phyloP scores from a whole-genome alignment of 2,329 filamentous ascomycete species.

The Paecilomyces sp. region DNA sequence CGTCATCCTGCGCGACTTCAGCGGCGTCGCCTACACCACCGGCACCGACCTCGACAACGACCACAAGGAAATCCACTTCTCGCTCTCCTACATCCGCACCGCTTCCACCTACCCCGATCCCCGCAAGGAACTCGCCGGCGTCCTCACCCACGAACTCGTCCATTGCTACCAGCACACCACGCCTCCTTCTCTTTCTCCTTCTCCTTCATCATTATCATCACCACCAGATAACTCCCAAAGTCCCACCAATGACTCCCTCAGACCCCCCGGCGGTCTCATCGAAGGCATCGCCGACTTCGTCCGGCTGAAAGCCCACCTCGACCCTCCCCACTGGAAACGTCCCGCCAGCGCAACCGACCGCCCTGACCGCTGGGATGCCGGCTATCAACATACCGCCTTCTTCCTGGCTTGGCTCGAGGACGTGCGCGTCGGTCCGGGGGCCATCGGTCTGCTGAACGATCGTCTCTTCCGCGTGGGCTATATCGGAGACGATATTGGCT shows the following conservation, averaged over 20 bases:
- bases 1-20: conserved; percentile 69
- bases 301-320: conserved; percentile 63
- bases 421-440: conserved; percentile 59
- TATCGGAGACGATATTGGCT: conserved; percentile 13
- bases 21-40: conserved; percentile 83
- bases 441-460: conserved; percentile 51
- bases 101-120: conserved; percentile 16
- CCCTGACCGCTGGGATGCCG: conserved; percentile 69
- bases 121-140: conserved; percentile 64
- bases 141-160: conserved; percentile 86
- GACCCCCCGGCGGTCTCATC: conserved; percentile 64
- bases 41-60: conserved; percentile 70
- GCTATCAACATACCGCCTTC: conserved; percentile 86
- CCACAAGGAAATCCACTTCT: conserved; percentile 92
- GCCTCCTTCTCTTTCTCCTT: conserved; percentile 28
- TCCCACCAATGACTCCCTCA: conserved; percentile 9
- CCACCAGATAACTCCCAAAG: conserved; percentile 12
- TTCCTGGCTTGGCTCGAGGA: conserved; percentile 81
- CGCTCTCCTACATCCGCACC: conserved; percentile 61
- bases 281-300: conserved; percentile 95
- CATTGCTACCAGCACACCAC: conserved; percentile 87
- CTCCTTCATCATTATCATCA: too few species aligned
- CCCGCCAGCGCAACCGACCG: conserved; percentile 38
- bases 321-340: conserved; percentile 75
- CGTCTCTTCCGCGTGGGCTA: conserved; percentile 29